Conservation (phyloP, 108 stramenopile genomes). For the Stephanodiscus minutulus region DNA sequence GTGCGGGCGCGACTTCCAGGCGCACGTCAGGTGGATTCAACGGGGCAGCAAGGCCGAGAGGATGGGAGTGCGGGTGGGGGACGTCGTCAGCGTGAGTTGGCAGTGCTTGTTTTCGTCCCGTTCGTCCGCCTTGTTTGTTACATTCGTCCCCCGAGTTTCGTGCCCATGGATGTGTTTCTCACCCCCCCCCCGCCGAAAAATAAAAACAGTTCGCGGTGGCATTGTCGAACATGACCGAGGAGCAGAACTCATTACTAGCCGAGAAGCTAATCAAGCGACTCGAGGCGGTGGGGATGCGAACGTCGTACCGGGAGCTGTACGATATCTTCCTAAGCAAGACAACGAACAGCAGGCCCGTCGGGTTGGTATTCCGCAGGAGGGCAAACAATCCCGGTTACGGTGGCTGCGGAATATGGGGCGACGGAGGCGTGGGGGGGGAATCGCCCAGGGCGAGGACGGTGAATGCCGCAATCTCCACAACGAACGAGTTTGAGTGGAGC, state of each 20-base stretch:
- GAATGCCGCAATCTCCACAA: background rate
- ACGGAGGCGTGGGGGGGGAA: background rate
- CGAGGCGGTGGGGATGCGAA: conserved; percentile 50
- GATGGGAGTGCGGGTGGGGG: conserved; percentile 39
- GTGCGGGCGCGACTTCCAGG: conserved; percentile 38
- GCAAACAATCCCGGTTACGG: conserved; percentile 5
- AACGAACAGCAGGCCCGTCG: conserved; percentile 37
- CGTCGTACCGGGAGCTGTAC: conserved; percentile 46
- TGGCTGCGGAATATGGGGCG: too few species aligned
- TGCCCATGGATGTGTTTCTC: background rate
- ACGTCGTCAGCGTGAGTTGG: conserved; percentile 44
- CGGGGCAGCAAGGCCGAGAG: conserved; percentile 38
- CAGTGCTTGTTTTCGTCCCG: background rate
- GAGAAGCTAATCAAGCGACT: conserved; percentile 49
- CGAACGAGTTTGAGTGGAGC: conserved; percentile 45
- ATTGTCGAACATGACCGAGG: conserved; percentile 34
- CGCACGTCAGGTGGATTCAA: conserved; percentile 33
- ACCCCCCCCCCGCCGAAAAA: background rate
- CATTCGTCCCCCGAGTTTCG: too few species aligned
- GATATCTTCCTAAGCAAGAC: conserved; percentile 48
- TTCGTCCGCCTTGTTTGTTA: too few species aligned
- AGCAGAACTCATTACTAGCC: conserved; percentile 29
- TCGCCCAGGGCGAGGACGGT: background rate
- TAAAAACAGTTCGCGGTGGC: conserved; percentile 40
- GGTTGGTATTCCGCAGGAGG: conserved; percentile 43